Conservation (phyloP, 371 early-diverging fungal genomes). For the Globomyces sp. region DNA sequence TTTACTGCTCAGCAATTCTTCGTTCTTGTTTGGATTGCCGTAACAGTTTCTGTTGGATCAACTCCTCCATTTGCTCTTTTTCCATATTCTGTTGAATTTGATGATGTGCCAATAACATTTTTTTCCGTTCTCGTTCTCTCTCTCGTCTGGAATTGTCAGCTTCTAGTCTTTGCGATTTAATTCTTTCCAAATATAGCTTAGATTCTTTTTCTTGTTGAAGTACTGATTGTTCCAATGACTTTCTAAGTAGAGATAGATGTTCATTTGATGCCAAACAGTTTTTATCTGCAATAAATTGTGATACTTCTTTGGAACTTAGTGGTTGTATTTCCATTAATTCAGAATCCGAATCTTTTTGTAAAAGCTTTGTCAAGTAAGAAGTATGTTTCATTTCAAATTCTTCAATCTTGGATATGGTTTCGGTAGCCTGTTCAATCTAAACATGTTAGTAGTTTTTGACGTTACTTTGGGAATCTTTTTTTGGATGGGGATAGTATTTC, state of each 20-base stretch:
- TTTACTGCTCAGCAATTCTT: conserved; percentile 53
- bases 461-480: too few relatives aligned
- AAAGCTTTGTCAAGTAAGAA: not conserved
- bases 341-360: not conserved
- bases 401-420: not conserved
- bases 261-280: not conserved
- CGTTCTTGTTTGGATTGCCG: conserved; percentile 57
- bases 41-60: conserved; percentile 42
- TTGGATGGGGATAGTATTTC: not conserved
- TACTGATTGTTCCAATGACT: conserved; percentile 27
- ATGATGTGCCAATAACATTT: conserved; percentile 43
- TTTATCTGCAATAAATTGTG: conserved; percentile 2
- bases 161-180: conserved; percentile 42
- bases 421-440: too few relatives aligned
- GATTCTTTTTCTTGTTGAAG: conserved; percentile 30
- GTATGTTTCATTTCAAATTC: conserved; percentile 2
- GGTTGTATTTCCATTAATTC: conserved; percentile 3
- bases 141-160: conserved; percentile 43
- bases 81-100: conserved; percentile 42
- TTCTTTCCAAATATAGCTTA: conserved; percentile 42
- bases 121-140: conserved; percentile 46
- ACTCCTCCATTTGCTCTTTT: conserved; percentile 37
- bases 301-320: not conserved
- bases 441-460: too few relatives aligned
- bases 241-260: conserved; percentile 4